phyloP scores from a whole-genome alignment of 805 yeast genomes.

The Kazachstania kunashirensis region DNA sequence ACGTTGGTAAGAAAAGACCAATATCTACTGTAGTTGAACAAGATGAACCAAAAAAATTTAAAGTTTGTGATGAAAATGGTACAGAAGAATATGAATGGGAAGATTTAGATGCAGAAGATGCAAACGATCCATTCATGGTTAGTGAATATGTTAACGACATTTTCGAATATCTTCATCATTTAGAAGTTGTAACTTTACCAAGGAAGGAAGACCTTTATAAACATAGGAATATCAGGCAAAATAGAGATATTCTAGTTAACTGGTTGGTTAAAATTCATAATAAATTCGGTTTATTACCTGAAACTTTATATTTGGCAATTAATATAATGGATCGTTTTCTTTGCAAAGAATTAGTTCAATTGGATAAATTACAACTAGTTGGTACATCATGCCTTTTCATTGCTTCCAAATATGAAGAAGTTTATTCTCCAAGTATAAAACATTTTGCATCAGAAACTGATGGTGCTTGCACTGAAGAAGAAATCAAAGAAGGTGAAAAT shows the following conservation, averaged over 20 bases:
- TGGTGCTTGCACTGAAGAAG: conserved; percentile 74
- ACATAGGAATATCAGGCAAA: conserved; percentile 36
- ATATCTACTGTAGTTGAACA: conserved; percentile 29
- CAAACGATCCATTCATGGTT: conserved; percentile 81
- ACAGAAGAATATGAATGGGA: conserved; percentile 44
- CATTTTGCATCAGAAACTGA: conserved; percentile 83
- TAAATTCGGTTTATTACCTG: conserved; percentile 76
- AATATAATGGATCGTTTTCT: conserved; percentile 83
- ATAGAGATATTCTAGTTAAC: conserved; percentile 76
- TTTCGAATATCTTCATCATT: conserved; percentile 63
- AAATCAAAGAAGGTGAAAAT: conserved; percentile 77
- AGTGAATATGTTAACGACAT: conserved; percentile 86
- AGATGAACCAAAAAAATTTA: conserved; percentile 28
- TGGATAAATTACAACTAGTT: conserved; percentile 71
- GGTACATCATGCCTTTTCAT: conserved; percentile 82
- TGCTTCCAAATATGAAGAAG: conserved; percentile 92
- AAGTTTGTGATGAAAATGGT: conserved; percentile 26
- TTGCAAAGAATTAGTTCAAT: conserved; percentile 64
- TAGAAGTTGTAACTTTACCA: conserved; percentile 67
- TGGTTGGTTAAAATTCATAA: conserved; percentile 89
- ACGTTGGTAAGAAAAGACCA: conserved; percentile 28
- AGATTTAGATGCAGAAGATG: conserved; percentile 70
- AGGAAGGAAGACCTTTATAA: conserved; percentile 31
- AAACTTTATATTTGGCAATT: conserved; percentile 73
- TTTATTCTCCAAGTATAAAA: conserved; percentile 75